Evolutionary conservation across 495 filamentous ascomycete species (phyloP), one percentile per base, ranked within the genome.

Genomic region (Penicillium canariense): DNA sequence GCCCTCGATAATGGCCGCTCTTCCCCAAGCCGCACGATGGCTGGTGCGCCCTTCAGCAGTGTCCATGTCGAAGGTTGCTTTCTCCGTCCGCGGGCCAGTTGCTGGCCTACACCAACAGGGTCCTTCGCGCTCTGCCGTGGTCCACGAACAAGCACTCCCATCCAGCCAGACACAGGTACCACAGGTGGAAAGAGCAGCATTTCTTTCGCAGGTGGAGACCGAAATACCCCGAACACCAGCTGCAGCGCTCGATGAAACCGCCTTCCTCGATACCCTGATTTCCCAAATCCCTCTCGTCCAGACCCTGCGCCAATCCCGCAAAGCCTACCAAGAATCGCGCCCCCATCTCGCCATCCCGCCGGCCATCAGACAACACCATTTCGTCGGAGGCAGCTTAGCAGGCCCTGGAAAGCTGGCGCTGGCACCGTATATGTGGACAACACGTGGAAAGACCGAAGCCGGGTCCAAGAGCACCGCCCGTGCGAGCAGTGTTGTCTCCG

Each of bases 371-470:
- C 66, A 69, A 4, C 45, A 58, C 18, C 73, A 74, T 31, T 64
- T 74, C 62, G 71, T 76, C n/a, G 73, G 65, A 3, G 73, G 71
- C 7, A 65, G 66, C 35, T 77, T 97, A 5, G 55, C 85, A 31
- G 91, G 92, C 3, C 72, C 80, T 0, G 84, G 84, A 17, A 88
- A 79, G 64, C 80, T 97, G 39, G 82, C 83, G 10, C 84, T 94
- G 0, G 87, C 91, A 5, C 94, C 93, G 1, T 81, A 89, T 28
- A 81, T 83, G 45, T 97, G 87, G 77, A 78, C 73, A 8, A 52
- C 53, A 0, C 58, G 50, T 0, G 6, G 26, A 20, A 56, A 55
- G 12, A 30, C 26, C 14, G 28, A 56, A 2, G n/a, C 14, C 18
- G 43, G 59, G 50, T 27, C 56, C 4, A 60, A 42, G 5, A 47